Conservation (phyloP, 2,329 filamentous ascomycete genomes). For the Orbilia ellipsospora region DNA sequence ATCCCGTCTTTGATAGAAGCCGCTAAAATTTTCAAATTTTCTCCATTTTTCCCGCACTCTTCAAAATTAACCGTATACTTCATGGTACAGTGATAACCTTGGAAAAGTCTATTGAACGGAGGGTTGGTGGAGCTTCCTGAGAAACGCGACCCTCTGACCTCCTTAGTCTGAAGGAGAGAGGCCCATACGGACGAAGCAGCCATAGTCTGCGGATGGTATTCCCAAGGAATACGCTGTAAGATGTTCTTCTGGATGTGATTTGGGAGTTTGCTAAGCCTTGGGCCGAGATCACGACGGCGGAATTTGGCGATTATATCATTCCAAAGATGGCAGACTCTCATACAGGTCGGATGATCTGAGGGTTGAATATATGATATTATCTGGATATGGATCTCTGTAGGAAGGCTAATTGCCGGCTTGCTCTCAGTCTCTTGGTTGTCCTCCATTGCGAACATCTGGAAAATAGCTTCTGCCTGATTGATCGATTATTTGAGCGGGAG, state of each 20-base stretch:
- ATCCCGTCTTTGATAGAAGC: not conserved
- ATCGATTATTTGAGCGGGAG: no score
- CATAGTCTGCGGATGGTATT: not conserved
- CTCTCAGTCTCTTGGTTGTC: not conserved
- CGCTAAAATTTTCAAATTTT: not conserved
- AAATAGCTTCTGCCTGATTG: no score
- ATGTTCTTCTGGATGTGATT: not conserved
- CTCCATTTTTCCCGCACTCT: not conserved
- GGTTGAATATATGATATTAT: not conserved
- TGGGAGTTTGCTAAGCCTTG: not conserved
- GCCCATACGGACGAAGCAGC: not conserved
- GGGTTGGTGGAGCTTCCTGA: not conserved
- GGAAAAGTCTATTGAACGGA: not conserved
- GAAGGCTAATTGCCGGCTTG: not conserved
- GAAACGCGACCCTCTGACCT: not conserved
- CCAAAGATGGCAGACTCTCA: slow-evolving; percentile 4
- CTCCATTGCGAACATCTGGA: not conserved
- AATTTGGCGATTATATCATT: not conserved
- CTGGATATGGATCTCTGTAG: slow-evolving; percentile 3
- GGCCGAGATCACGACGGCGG: not conserved
- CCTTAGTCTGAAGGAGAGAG: not conserved
- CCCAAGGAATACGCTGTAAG: not conserved
- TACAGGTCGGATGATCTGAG: not conserved
- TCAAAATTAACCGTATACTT: not conserved
- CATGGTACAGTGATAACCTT: not conserved